Evolutionary conservation across 192 early-diverging fungal genomes (phyloP), one percentile per base, ranked within the genome.

Genomic region (Backusella luteola): DNA sequence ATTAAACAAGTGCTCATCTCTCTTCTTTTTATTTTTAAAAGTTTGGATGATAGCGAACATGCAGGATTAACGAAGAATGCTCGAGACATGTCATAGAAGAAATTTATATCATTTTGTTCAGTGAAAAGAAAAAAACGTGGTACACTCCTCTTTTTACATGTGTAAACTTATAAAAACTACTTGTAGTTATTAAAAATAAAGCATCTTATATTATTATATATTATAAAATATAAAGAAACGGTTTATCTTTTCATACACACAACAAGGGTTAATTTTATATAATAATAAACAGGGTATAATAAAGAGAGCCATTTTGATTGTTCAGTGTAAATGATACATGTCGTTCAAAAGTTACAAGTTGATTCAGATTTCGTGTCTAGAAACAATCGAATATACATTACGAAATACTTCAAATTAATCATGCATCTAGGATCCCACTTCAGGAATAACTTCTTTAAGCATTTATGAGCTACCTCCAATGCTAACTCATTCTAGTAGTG

Each of bases 41-140:
- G 83, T 35, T 42, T 77, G 75, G 76, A 74, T 56, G 73, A 68
- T 49, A 66, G 52, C 41, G 71, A 74, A 71, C 49, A 70, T 32
- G 77, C 72, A 71, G 29, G 35, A 38, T 56, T 75, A 19, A 77
- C 69, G 0, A 38, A 39, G 5, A 74, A 79, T 74, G 73, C 73
- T 5, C 66, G 71, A 44, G 17, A 77, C 6, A 41, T 34, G 52
- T 74, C 73, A 56, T 74, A 74, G 73, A 74, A 42, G 29, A 21
- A 63, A 21, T 9, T 66, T 36, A 46, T 38, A 56, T n/a, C 52
- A 49, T n/a, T 7, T n/a, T 19, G 17, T 49, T 49, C 5, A 19
- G 19, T 44, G 17, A 59, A 34, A 32, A 42, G 29, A 23, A 4
- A 34, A 32, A 52, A 34, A 7, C 26, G 52, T 29, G 23, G 42